Evolutionary conservation across 1,284 basidiomycete species (phyloP).

Genomic region (Trichosporon faecale): DNA sequence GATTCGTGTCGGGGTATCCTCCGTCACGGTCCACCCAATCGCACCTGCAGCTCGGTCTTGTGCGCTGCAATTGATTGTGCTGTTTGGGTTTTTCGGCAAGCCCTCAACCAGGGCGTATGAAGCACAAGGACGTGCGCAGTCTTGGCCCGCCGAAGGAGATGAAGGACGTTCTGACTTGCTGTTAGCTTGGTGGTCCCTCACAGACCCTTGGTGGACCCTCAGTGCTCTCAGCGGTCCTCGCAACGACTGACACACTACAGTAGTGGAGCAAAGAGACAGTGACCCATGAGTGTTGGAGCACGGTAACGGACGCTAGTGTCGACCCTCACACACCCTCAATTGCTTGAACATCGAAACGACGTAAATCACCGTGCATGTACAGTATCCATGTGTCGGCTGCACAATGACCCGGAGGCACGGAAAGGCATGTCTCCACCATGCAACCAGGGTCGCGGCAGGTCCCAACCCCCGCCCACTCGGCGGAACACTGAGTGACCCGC

Average conservation of each 20-base stretch:
- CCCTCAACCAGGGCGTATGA: background rate
- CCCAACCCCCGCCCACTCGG: background rate
- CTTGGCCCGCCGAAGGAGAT: too few species aligned
- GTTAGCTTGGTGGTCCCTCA: too few species aligned
- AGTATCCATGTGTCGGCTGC: background rate
- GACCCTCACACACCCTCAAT: background rate
- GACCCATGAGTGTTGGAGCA: too few species aligned
- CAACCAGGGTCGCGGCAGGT: background rate
- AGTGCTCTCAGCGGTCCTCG: too few species aligned
- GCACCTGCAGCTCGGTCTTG: background rate
- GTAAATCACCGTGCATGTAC: background rate
- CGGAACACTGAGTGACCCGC: background rate
- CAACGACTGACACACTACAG: too few species aligned
- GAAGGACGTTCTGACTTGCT: too few species aligned
- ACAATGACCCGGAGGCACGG: background rate
- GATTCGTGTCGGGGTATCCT: background rate
- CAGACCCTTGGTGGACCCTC: background rate
- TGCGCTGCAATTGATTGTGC: background rate
- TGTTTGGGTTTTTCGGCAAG: background rate
- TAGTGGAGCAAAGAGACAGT: too few species aligned
- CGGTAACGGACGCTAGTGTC: background rate
- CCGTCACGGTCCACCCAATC: background rate
- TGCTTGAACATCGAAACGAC: background rate
- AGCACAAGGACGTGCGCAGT: background rate
- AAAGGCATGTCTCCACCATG: background rate